Conservation (phyloP, 1,284 basidiomycete genomes). For the Trametes polyzona region DNA sequence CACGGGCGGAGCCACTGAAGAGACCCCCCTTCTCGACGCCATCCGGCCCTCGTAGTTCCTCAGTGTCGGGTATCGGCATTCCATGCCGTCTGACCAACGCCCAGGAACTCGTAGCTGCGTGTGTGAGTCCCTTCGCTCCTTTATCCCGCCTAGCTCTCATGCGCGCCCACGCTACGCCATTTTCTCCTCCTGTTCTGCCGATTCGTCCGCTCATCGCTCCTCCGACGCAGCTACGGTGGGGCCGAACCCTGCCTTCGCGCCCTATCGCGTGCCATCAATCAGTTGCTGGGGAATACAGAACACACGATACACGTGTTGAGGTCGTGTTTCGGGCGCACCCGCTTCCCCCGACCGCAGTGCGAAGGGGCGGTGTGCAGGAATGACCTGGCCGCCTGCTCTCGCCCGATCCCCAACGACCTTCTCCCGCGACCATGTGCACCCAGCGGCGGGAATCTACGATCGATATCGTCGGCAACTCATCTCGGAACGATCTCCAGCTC, state of each 20-base stretch:
- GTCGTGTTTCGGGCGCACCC: conserved; percentile 4
- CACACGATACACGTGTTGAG: conserved; percentile 18
- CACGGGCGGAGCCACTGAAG: not conserved
- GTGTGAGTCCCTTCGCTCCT: conserved; percentile 5
- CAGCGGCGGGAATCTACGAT: conserved; percentile 17
- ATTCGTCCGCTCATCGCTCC: conserved; percentile 9
- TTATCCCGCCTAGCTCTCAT: conserved; percentile 1
- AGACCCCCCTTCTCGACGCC: conserved; percentile 5
- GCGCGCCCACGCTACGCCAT: conserved; percentile 4
- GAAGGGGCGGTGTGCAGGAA: not conserved
- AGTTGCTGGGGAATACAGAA: conserved; percentile 4
- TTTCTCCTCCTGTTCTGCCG: not conserved
- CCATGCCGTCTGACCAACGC: not conserved
- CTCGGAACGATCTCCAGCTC: conserved; percentile 21
- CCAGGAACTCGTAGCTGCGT: not conserved
- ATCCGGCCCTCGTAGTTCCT: conserved; percentile 2
- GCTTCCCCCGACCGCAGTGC: not conserved
- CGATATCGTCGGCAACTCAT: conserved; percentile 14
- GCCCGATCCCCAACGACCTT: conserved; percentile 19
- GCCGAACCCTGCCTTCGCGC: not conserved
- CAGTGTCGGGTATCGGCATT: conserved; percentile 14
- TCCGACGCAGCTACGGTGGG: conserved; percentile 8
- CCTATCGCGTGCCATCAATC: conserved; percentile 22
- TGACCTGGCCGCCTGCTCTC: not conserved
- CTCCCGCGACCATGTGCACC: conserved; percentile 21